These are phyloP conservation scores for Penicillium sp. DNA, from an alignment of 2,329 filamentous ascomycete genomes.

Conservation along the genomic window DNA sequence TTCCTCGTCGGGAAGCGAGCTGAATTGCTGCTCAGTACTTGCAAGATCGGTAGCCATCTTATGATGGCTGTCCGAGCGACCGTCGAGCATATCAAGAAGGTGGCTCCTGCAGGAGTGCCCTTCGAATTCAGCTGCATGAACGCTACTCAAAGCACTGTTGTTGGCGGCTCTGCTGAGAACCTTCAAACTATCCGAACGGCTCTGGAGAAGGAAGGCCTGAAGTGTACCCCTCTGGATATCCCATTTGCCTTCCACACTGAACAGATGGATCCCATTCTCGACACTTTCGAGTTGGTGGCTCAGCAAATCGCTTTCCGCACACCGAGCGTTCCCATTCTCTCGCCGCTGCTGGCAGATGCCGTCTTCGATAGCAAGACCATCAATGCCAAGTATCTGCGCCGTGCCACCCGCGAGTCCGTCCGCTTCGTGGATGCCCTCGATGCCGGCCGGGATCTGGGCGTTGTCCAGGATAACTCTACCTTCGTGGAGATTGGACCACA, in stretches of 20 bases:
- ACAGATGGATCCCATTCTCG: slow-evolving; percentile 11
- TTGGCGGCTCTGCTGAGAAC: background rate
- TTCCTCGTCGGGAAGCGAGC: slow-evolving; percentile 30
- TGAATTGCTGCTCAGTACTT: slow-evolving; percentile 18
- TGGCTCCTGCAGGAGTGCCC: background rate
- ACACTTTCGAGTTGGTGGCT: background rate
- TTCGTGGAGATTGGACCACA: slow-evolving; percentile 72
- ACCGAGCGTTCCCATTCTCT: slow-evolving; percentile 3
- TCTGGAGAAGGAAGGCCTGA: background rate
- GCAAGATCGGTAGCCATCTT: slow-evolving; percentile 16
- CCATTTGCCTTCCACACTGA: slow-evolving; percentile 8
- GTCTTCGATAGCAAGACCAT: slow-evolving; percentile 3
- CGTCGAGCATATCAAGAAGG: background rate
- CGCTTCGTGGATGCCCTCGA: slow-evolving; percentile 64
- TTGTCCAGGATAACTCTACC: slow-evolving; percentile 64
- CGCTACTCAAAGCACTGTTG: background rate
- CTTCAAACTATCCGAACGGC: background rate
- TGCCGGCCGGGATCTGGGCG: slow-evolving; percentile 55
- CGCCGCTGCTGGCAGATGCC: background rate
- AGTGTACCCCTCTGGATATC: slow-evolving; percentile 1
- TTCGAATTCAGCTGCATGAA: slow-evolving; percentile 9
- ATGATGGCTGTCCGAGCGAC: slow-evolving; percentile 7
- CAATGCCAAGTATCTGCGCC: slow-evolving; percentile 57
- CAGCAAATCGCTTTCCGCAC: background rate
- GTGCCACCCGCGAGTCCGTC: slow-evolving; percentile 65